These are phyloP conservation scores for Ophiostoma populinum DNA, from an alignment of 2,329 filamentous ascomycete species.

Conservation along the genomic window DNA sequence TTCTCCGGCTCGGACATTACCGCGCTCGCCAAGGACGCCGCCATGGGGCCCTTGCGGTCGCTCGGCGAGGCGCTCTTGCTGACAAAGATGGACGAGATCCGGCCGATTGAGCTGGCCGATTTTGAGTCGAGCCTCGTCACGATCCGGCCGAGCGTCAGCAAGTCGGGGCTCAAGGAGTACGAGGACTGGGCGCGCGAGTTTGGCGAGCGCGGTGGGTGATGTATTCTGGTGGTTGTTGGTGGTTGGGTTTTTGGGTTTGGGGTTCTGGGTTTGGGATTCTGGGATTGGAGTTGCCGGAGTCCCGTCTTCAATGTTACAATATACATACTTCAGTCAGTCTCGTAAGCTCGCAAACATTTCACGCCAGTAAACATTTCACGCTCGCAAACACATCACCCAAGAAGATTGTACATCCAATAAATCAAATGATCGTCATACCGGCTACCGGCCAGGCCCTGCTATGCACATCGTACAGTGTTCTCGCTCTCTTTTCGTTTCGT, in stretches of 20 bases:
- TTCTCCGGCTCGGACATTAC: slow-evolving; percentile 97
- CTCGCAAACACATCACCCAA: too few species aligned
- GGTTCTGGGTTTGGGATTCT: neutral
- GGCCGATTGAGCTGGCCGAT: slow-evolving; percentile 66
- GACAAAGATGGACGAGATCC: slow-evolving; percentile 88
- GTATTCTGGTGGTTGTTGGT: neutral
- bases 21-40: slow-evolving; percentile 88
- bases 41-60: slow-evolving; percentile 86
- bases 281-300: neutral
- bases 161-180: slow-evolving; percentile 68
- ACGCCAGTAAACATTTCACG: too few species aligned
- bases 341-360: too few species aligned
- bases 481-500: neutral
- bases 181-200: slow-evolving; percentile 91
- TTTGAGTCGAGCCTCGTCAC: slow-evolving; percentile 70
- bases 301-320: neutral
- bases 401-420: too few species aligned
- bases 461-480: too few species aligned
- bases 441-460: too few species aligned
- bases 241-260: neutral
- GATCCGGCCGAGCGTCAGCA: slow-evolving; percentile 81
- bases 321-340: too few species aligned
- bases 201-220: slow-evolving; percentile 69
- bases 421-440: too few species aligned
- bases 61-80: slow-evolving; percentile 77